Evolutionary conservation across 176 grass and related monocot genomes (phyloP), one percentile per base, ranked within the genome.

Genomic region (Calamus simplicifolius): DNA sequence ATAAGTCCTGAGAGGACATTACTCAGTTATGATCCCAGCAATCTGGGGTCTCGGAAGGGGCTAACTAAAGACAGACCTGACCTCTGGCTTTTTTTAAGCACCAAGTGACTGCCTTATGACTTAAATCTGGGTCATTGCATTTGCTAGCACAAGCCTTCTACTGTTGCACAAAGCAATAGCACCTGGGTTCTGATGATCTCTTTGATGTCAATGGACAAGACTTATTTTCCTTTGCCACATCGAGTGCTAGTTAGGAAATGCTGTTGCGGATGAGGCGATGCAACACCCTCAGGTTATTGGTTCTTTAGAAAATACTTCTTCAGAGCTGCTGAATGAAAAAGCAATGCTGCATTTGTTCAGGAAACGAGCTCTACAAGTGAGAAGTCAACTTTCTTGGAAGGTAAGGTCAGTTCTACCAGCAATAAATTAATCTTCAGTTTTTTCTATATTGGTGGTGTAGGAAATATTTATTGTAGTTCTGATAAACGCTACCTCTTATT

Each of bases 321-420:
- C 62, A 19, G 69, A 76, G 62, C 49, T 56, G 73, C 43, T 71
- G 68, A 82, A 81, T 30, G 78, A 76, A 69, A 62, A 77, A 82
- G 56, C 25, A 69, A 71, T 57, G 26, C 64, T 80, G 75, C 69
- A 59, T 27, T 51, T 27, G 68, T 66, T 70, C 65, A 56, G 52
- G 80, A 70, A 50, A 72, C 58, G 80, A 80, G 60, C 43, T 70
- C 72, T 73, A 17, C 60, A 77, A 81, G 54, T 69, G 58, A 68
- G 10, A 73, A 68, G 48, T 50, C 13, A 10, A 63, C 43, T 67
- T 69, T 62, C 38, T 69, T 88, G 71, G 82, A 91, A 78, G 93
- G 93, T 97, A 97, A 91, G 84, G 84, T 97, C 59, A 73, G 87
- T 88, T 85, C 77, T 58, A 74, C 51, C 48, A 48, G 53, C 52